Conservation (phyloP, 345 rosid genomes). For the Eucalyptus lansdowneana region DNA sequence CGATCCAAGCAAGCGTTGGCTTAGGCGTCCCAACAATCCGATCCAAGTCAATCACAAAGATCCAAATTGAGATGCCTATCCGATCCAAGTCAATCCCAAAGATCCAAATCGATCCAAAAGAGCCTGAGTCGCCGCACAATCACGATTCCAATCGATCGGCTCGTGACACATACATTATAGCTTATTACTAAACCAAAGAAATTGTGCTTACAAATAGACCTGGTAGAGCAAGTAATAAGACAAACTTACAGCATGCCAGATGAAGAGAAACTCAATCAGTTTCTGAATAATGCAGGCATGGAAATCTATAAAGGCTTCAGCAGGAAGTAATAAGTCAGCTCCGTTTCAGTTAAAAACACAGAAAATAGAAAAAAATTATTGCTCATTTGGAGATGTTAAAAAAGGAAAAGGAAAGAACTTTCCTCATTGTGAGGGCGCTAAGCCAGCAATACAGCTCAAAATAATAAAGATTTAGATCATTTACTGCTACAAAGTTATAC, state of each 20-base stretch:
- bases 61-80: too few relatives aligned
- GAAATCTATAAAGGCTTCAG: neutral
- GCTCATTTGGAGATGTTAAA: neutral
- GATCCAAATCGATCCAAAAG: too few relatives aligned
- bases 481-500: neutral
- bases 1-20: too few relatives aligned
- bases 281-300: neutral
- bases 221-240: neutral
- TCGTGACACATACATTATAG: neutral
- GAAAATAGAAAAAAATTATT: neutral
- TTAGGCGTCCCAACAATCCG: too few relatives aligned
- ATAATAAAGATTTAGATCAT: neutral
- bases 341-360: neutral
- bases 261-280: neutral
- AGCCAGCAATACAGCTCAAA: neutral
- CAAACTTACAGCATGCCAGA: neutral
- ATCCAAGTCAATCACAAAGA: too few relatives aligned
- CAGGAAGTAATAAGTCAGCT: neutral
- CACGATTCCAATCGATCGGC: too few relatives aligned
- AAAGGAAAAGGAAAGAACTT: neutral
- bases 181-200: neutral
- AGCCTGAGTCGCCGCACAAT: rapidly evolving
- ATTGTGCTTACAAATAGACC: neutral
- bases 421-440: neutral
- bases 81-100: too few relatives aligned